Base-by-base conservation (phyloP, 1,284 basidiomycete species). In the Microbotryomycetes sp. region DNA sequence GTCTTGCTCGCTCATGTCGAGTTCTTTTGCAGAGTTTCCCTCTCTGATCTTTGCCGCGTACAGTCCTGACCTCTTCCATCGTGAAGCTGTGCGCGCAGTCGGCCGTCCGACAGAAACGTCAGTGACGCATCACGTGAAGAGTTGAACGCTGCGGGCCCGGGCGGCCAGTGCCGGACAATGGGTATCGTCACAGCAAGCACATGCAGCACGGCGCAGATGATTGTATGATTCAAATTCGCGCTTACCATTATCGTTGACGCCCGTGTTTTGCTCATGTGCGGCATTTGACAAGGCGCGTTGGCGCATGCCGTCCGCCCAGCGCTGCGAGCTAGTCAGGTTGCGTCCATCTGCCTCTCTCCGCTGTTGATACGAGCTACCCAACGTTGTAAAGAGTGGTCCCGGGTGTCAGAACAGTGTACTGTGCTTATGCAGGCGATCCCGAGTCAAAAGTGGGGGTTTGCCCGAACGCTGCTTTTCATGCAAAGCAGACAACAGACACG, bases 241-340 rank as follows among this genome's bases (percentile, higher is more conserved):
- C 67, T 41, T 15, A 70, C 68, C 30, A 18, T 65, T 15, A 45
- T 71, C 70, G 56, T 71, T 69, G 62, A 65, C 61, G 15, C 64
- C 64, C 16, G 55, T 41, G 31, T 55, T 35, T 48, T 68, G 68
- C 2, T 67, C 68, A 18, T 58, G 54, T n/a, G 56, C 57, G 0
- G 66, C 66, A 0, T 23, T 30, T 4, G 31, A n/a, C 5, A 68
- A 45, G 5, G 54, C 57, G 3, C 64, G 54, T n/a, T 56, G 50
- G 23, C 52, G 49, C 23, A 71, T 27, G 1, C 67, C 70, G 21
- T 71, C 70, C 27, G 61, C 58, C 70, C 71, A 73, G 1, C 71
- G 58, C 13, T 69, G 56, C 15, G 59, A 57, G n/a, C 55, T 55
- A 3, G 65, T 57, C 3, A 72, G 16, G 60, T 71, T 70, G 31